Percentiles rank a stretch among this genome's conserved stretches.
Evolutionary conservation across 768 basidiomycete species (phyloP).

Genomic region (Boletellus emodensis): DNA sequence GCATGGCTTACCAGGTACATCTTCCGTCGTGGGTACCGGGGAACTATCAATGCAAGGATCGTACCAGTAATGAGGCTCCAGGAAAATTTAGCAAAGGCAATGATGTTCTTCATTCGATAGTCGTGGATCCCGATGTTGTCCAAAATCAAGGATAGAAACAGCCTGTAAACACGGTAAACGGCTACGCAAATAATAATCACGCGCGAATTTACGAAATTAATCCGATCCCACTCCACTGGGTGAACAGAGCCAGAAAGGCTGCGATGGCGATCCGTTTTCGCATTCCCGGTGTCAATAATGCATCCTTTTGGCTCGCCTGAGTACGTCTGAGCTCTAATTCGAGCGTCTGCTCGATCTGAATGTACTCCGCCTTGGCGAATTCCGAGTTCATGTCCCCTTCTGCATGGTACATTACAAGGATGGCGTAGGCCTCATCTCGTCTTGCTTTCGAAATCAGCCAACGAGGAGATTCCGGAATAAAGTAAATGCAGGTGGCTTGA

Average conservation of each 20-base stretch:
- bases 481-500: constrained; percentile 51
- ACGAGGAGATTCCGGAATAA: constrained; percentile 62
- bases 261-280: constrained; percentile 14
- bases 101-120: constrained; percentile 12
- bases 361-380: constrained; percentile 55
- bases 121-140: constrained; percentile 16
- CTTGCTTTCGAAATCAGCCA: constrained; percentile 60
- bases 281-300: constrained; percentile 9
- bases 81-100: constrained; percentile 2
- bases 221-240: constrained; percentile 8
- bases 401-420: constrained; percentile 56
- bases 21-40: constrained; percentile 7
- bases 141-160: constrained; percentile 11
- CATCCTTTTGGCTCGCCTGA: neutral
- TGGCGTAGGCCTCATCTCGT: constrained; percentile 41
- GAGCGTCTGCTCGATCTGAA: constrained; percentile 53
- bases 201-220: constrained; percentile 5
- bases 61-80: constrained; percentile 8
- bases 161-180: neutral
- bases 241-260: constrained; percentile 7
- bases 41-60: neutral
- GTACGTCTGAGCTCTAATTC: constrained; percentile 22
- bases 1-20: constrained; percentile 6
- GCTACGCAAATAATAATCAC: too few relatives aligned
- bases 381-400: constrained; percentile 50